Percentiles rank a stretch among this genome's conserved stretches.
phyloP scores from a whole-genome alignment of 1,139 yeast species.

The Debaryomyces nepalensis region DNA sequence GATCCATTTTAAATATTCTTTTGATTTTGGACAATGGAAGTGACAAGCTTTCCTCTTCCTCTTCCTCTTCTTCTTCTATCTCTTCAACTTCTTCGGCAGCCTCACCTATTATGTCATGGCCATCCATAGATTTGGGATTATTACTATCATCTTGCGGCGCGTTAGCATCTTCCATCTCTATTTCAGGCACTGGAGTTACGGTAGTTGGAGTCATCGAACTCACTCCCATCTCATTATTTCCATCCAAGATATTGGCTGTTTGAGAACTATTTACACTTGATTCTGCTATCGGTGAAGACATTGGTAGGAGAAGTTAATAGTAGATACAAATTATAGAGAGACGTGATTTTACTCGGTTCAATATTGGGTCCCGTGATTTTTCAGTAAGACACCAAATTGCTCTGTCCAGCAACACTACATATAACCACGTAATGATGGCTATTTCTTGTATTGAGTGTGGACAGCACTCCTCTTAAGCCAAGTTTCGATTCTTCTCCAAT shows the following conservation, averaged over 20 bases:
- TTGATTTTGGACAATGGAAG: slow-evolving; percentile 84
- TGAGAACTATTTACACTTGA: slow-evolving; percentile 15
- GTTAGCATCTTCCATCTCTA: slow-evolving; percentile 17
- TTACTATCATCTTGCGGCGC: slow-evolving; percentile 7
- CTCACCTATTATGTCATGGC: slow-evolving; percentile 20
- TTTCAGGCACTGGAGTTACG: slow-evolving; percentile 17
- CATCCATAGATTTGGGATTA: slow-evolving; percentile 7
- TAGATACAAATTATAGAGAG: slow-evolving; percentile 5
- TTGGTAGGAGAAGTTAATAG: slow-evolving; percentile 6
- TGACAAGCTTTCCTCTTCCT: slow-evolving; percentile 28
- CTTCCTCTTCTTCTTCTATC: slow-evolving; percentile 26
- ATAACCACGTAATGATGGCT: no score
- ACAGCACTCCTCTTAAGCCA: no score
- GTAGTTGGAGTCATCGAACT: slow-evolving; percentile 16
- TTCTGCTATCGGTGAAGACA: slow-evolving; percentile 17
- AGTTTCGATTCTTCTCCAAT: no score
- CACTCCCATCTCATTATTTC: slow-evolving; percentile 16
- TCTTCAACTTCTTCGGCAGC: slow-evolving; percentile 26
- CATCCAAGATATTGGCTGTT: slow-evolving; percentile 8
- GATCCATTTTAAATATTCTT: slow-evolving; percentile 82
- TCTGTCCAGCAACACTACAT: no score
- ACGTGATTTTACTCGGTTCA: slow-evolving; percentile 7
- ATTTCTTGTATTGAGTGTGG: no score
- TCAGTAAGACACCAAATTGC: background rate
- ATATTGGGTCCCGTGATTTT: slow-evolving; percentile 7